Conservation (phyloP, 1,284 basidiomycete genomes). For the Somion occarium region DNA sequence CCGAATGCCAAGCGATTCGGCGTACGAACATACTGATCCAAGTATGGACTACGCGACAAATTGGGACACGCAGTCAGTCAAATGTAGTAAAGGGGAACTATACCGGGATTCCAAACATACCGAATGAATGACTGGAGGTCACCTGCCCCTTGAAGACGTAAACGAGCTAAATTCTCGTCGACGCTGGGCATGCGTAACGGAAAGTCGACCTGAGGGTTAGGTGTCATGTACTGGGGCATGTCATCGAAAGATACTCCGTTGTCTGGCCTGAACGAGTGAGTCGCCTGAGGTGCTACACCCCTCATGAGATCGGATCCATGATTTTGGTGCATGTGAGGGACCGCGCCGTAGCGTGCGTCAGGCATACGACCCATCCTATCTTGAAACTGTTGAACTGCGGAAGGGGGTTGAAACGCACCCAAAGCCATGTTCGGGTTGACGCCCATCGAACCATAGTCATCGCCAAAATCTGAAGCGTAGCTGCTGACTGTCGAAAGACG, state of each 20-base stretch:
- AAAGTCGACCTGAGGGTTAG: slow-evolving; percentile 49
- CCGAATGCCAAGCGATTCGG: slow-evolving; percentile 87
- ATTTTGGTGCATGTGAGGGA: slow-evolving; percentile 39
- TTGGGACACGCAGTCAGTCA: slow-evolving; percentile 14
- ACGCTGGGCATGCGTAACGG: slow-evolving; percentile 52
- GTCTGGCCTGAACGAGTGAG: slow-evolving; percentile 49
- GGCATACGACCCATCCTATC: slow-evolving; percentile 47
- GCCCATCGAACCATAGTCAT: slow-evolving; percentile 51
- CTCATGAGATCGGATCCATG: slow-evolving; percentile 52
- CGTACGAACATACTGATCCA: slow-evolving; percentile 82
- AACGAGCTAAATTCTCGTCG: slow-evolving; percentile 56
- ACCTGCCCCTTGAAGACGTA: slow-evolving; percentile 62
- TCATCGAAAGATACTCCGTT: slow-evolving; percentile 48
- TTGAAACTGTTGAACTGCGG: slow-evolving; percentile 48
- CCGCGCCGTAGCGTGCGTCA: slow-evolving; percentile 32
- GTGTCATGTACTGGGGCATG: slow-evolving; percentile 49
- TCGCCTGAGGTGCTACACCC: slow-evolving; percentile 63
- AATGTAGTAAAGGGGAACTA: slow-evolving; percentile 15
- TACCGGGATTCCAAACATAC: slow-evolving; percentile 34
- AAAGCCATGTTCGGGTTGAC: slow-evolving; percentile 44
- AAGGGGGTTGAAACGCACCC: slow-evolving; percentile 29
- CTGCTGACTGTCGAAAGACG: slow-evolving; percentile 43
- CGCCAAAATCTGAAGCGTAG: slow-evolving; percentile 53
- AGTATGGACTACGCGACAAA: slow-evolving; percentile 51
- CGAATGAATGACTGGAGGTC: slow-evolving; percentile 79